Evolutionary conservation across 768 basidiomycete species (phyloP).

Genomic region (Mycena leptocephala): DNA sequence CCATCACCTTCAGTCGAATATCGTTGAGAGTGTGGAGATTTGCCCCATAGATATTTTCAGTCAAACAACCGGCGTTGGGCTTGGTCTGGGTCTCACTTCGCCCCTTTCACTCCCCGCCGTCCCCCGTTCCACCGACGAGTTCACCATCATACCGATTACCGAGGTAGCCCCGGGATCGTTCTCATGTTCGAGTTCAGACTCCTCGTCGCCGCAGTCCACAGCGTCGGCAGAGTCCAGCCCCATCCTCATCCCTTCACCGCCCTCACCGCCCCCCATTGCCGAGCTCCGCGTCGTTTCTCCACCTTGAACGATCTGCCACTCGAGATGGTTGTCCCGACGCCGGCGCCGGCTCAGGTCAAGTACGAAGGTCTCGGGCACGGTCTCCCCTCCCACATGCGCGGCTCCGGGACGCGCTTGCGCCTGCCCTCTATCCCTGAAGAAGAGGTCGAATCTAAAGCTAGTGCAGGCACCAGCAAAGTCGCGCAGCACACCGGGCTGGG

Average conservation of each 20-base stretch:
- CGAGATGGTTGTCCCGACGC: neutral
- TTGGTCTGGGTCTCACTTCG: conserved; percentile 22
- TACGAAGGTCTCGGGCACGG: conserved; percentile 15
- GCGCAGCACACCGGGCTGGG: conserved; percentile 16
- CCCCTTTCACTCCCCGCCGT: neutral
- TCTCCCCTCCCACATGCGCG: conserved; percentile 8
- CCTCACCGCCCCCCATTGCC: neutral
- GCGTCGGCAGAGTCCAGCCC: neutral
- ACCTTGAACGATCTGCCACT: too few species aligned
- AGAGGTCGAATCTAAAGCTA: neutral
- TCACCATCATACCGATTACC: neutral
- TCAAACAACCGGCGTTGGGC: neutral
- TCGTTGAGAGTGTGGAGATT: neutral
- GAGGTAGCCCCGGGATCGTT: conserved; percentile 18
- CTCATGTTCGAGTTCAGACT: neutral
- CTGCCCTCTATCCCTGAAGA: conserved; percentile 24
- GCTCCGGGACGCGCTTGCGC: neutral
- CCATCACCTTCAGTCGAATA: neutral
- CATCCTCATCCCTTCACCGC: neutral
- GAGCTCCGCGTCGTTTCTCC: too few species aligned
- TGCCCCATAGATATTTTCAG: conserved; percentile 17
- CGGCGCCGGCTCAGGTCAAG: neutral
- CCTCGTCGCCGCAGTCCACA: neutral
- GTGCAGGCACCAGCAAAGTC: neutral
- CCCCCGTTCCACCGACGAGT: conserved; percentile 13